Base-by-base conservation (phyloP, 2,329 filamentous ascomycete genomes). In the Talaromyces sp. region DNA sequence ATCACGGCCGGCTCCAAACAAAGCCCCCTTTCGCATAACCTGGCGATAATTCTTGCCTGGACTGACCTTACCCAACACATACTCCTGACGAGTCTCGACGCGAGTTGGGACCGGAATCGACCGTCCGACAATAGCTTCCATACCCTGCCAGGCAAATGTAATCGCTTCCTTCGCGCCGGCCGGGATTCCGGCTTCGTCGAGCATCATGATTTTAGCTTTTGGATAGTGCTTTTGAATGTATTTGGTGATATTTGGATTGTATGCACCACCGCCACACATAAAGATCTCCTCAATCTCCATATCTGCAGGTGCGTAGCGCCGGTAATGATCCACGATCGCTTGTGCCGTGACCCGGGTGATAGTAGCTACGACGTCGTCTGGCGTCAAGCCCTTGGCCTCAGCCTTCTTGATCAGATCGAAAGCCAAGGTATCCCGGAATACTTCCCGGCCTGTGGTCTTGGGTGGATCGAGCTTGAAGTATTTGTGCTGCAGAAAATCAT, bases 131-230 rank as follows among this genome's bases (percentile, higher is more conserved):
- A 87, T 71, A 1, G 85, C 83, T 71, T 88, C 85, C 81, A 88
- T 84, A 2, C 82, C 85, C 73, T 87, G 84, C 81, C 84, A 86
- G 3, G 86, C 85, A 70, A 88, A 87, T 0, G 82, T 85, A 61
- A 86, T 79, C 5, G 85, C 84, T 71, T 88, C 86, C 72, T 88
- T 88, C 2, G 86, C 85, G 39, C 81, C 83, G 1, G 76, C 83
- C 0, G 84, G 83, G 58, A 88, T 81, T 4, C 85, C 85, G 2
- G 84, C 84, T 57, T 84, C 84, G 68, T 87, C 84, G 7, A 88
- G 76, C 79, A 85, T 84, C 62, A 81, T 75, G 52, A 88, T 84
- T 43, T 76, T 78, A 2, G 81, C 81, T 43, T 78, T 75, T 15
- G 81, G 85, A 68, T 81, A 84, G 66, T 78, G 74, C 62, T 72